Base-by-base conservation (phyloP, 2,329 filamentous ascomycete species). In the Dichotomopilus funicola region DNA sequence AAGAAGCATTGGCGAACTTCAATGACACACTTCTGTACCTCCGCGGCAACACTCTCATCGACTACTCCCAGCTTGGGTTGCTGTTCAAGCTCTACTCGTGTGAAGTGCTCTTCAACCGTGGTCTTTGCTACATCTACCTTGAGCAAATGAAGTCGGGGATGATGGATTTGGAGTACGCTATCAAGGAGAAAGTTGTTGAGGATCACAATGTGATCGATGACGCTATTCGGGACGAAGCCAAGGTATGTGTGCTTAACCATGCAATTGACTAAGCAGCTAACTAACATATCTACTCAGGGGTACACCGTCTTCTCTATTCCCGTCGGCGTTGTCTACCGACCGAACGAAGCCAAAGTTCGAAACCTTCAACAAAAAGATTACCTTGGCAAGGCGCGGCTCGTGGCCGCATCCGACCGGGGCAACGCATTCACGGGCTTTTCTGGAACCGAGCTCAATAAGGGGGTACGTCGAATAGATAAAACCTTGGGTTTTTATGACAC, bases 301-400 rank as follows among this genome's bases (percentile, higher is more conserved):
- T 99, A 99, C 68, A 97, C 94, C 0, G 94, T 99, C 43, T 99
- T 99, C 74, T 97, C 91, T 0, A 97, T 97, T 52, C 94, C 94
- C 0, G 91, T 97, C 10, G 94, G 94, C 31, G 89, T 96, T 36
- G 82, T 99, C 12, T 99, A 97, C 72, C 81, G 94, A 56, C 94
- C 94, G 27, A 97, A 96, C 68, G 91, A 95, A 66, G 91, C 94
- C 61, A 99, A 99, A 73, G 94, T 99, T 63, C 95, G 95, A 73
- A 99, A 99, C 67, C 77, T 99, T 66, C 96, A 96, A 77, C 89
- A 91, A 27, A 97, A 97, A 70, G 91, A 99, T 68, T 99, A 99
- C 66, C 83, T 99, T 3, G 94, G 94, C 59, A 96, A 96, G 72
- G 91, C 94, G n/a, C 83, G 90, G 58, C 78, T 99, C 37, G 89